A percentile compares a stretch with the other conserved stretches of the same genome.
phyloP scores from a whole-genome alignment of 768 basidiomycete species.

The Amanita rimosa region DNA sequence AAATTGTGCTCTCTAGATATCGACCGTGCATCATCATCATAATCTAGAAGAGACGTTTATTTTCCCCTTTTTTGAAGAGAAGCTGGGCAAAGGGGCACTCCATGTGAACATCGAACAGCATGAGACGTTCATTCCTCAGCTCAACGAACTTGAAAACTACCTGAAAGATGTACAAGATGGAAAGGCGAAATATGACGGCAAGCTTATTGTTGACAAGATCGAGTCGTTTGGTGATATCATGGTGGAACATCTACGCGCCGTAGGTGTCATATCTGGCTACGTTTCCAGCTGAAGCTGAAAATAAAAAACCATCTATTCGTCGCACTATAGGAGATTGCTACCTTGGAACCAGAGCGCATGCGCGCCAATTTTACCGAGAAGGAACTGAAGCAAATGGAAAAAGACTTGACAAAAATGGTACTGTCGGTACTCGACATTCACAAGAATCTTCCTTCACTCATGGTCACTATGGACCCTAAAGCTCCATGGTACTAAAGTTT shows the following conservation, averaged over 20 bases:
- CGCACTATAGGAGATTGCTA: slow-evolving; percentile 15
- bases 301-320: too few relatives aligned
- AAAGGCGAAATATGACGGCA: slow-evolving; percentile 39
- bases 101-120: slow-evolving; percentile 18
- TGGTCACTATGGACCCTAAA: slow-evolving; percentile 13
- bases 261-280: slow-evolving; percentile 3
- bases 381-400: slow-evolving; percentile 15
- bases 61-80: slow-evolving; percentile 17
- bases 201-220: slow-evolving; percentile 13
- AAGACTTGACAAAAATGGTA: slow-evolving; percentile 11
- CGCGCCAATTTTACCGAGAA: slow-evolving; percentile 15
- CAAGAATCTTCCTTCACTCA: slow-evolving; percentile 13
- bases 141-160: slow-evolving; percentile 14
- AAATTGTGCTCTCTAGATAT: slow-evolving; percentile 11
- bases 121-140: slow-evolving; percentile 14
- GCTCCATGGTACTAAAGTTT: slow-evolving; percentile 11
- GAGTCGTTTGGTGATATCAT: slow-evolving; percentile 17
- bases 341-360: slow-evolving; percentile 14
- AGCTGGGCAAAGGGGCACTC: slow-evolving; percentile 15
- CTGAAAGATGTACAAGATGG: slow-evolving; percentile 50
- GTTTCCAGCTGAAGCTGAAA: background rate
- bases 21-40: slow-evolving; percentile 19
- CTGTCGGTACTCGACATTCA: slow-evolving; percentile 13
- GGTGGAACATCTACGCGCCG: slow-evolving; percentile 16
- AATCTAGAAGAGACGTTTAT: slow-evolving; percentile 16